phyloP scores from a whole-genome alignment of 257 asterid genomes.

The Solanum dulcamara region DNA sequence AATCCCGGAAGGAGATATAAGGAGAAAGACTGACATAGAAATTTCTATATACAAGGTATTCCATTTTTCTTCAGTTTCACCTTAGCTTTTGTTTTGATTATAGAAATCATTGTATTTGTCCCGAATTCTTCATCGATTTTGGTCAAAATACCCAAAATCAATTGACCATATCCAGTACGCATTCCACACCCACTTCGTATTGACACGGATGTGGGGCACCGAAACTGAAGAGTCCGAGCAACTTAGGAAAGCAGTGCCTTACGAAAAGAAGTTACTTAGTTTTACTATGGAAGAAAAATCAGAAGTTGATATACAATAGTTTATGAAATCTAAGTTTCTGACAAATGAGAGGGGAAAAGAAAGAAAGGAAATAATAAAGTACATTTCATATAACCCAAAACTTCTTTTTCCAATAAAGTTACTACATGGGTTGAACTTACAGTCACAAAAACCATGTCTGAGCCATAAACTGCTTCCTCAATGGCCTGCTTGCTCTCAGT shows the following conservation, averaged over 20 bases:
- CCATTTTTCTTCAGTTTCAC: not conserved
- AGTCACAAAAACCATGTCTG: constrained; percentile 51
- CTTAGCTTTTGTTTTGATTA: not conserved
- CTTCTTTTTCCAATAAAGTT: not conserved
- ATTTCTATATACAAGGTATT: not conserved
- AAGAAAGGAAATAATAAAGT: not conserved
- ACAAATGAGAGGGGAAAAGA: not conserved
- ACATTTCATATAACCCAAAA: not conserved
- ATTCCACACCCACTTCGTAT: not conserved
- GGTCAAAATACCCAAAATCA: not conserved
- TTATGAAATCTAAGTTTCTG: not conserved
- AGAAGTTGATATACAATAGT: not conserved
- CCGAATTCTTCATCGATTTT: not conserved
- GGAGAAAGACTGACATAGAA: not conserved
- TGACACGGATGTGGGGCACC: not conserved
- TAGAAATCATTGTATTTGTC: not conserved
- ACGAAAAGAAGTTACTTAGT: not conserved
- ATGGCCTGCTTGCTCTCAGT: constrained; percentile 75
- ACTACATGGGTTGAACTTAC: constrained; percentile 12
- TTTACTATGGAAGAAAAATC: not conserved
- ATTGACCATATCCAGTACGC: not conserved
- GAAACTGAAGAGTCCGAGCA: not conserved
- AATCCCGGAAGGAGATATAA: not conserved
- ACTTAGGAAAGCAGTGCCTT: not conserved
- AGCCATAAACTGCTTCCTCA: constrained; percentile 58